phyloP scores from a whole-genome alignment of 371 early-diverging fungal genomes.

The Coemansia sp. region DNA sequence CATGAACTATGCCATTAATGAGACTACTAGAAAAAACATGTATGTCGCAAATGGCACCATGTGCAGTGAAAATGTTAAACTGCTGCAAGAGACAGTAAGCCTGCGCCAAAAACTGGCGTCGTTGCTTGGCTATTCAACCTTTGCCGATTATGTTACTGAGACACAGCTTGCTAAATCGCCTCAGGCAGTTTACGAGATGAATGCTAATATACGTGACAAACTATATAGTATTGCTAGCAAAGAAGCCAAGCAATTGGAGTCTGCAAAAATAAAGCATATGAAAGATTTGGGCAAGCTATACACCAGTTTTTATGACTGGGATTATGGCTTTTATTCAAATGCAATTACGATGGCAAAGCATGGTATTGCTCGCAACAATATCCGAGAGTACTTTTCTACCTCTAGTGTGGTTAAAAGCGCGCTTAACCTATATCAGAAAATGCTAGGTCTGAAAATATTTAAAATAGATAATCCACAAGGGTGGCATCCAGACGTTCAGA shows the following conservation, averaged over 20 bases:
- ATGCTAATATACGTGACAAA: background rate
- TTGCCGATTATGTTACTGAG: conserved; percentile 70
- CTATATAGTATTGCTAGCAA: background rate
- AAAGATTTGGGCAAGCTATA: background rate
- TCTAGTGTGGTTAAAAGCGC: background rate
- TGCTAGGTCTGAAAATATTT: background rate
- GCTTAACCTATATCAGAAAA: background rate
- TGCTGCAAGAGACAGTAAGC: background rate
- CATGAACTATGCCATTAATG: background rate
- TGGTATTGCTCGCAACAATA: conserved; percentile 64
- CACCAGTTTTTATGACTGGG: conserved; percentile 1
- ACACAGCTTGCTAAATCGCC: conserved; percentile 79
- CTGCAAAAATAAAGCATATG: conserved; percentile 42
- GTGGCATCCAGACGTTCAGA: conserved; percentile 58
- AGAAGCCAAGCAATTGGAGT: conserved; percentile 12
- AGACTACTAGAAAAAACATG: background rate
- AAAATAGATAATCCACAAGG: background rate
- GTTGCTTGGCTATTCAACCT: conserved; percentile 57
- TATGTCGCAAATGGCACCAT: background rate
- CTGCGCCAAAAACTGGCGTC: background rate
- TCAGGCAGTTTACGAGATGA: conserved; percentile 53
- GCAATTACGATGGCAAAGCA: conserved; percentile 61
- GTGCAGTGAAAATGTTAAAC: background rate
- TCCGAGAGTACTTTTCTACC: conserved; percentile 62
- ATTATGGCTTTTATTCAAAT: conserved; percentile 53